Evolutionary conservation across 768 basidiomycete species (phyloP), one percentile per base, ranked within the genome.

Genomic region (Boletus eberwhitei): DNA sequence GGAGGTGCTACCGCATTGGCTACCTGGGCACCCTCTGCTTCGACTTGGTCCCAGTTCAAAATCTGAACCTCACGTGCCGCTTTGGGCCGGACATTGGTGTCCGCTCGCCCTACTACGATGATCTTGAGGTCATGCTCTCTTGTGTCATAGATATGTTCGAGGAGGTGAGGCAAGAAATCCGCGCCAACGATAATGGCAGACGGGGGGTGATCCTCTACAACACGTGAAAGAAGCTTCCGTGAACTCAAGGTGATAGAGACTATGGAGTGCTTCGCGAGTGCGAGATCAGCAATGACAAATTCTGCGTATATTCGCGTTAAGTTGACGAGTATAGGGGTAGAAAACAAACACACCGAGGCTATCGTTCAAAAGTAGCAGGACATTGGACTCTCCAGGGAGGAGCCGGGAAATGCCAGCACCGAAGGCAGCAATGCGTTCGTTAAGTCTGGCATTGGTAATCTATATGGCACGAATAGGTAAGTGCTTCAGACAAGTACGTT

Each of bases 301-400:
- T 88, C 91, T 90, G 63, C 31, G 43, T 24, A 26, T 31, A 21
- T 38, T 54, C 31, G 22, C 36, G 43, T 34, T 22, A 22, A 55
- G 55, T 6, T 7, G 22, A 52, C 14, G 31, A 37, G 11, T 21
- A 42, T 2, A 24, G 34, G 11, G n/a, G 43, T 22, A 41, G 40
- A 53, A 47, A 29, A 44, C 1, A 21, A 47, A 47, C 78, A 13
- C 59, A 88, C 91, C 90, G 43, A 93, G 74, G 42, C 86, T 71
- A 64, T 93, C 92, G 58, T 93, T 88, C 38, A 94, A 74, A 24
- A 93, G 73, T 13, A 93, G 70, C n/a, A 93, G 67, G 8, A 88
- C 88, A 55, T 76, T 85, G 29, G 89, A 87, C 48, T 82, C 79
- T 48, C 76, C 73, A 3, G 82, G 78, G 40, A 80, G 75, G 35